Base-by-base conservation (phyloP, 495 filamentous ascomycete genomes). In the Monascus purpureus region DNA sequence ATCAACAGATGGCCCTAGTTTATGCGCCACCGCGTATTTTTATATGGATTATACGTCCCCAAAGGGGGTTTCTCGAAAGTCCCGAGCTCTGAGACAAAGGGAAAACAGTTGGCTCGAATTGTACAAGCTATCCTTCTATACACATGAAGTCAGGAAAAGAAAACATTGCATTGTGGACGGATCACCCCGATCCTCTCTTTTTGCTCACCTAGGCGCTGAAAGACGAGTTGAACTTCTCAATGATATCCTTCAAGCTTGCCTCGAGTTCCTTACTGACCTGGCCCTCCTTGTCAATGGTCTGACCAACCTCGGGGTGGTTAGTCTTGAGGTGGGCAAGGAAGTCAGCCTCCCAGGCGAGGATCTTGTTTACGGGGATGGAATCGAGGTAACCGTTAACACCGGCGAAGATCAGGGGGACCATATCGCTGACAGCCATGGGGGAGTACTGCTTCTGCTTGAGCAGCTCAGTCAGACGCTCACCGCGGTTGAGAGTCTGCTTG, bases 401-500 rank as follows among this genome's bases (percentile, higher is more conserved):
- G 49, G 90, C 90, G 68, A 78, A 97, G 72, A 97, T 96, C 41
- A 97, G 77, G 42, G 90, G 90, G 68, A 97, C 90, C 86, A 96
- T 95, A 67, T 96, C 90, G 71, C 87, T 82, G 47, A 96, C 90
- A 49, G 84, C 82, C 90, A 96, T 96, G 49, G 90, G 90, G 23
- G 76, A 77, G 76, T 96, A 97, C 70, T 97, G 90, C 80, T 94
- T 95, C 73, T 97, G 90, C 80, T 95, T 97, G 54, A 95, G 83
- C 47, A 95, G 82, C 73, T 95, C 86, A 43, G 86, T 95, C 57
- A 97, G 80, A 67, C 90, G 86, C 73, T 96, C 86, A 81, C 90
- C 90, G 80, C 90, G 92, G 72, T 66, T 79, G 38, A 97, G 77
- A 37, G 90, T 97, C 71, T 96, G 92, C 77, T 96, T 96, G 59